Conservation (phyloP, 2,329 filamentous ascomycete genomes). For the Dryadomyces sulphureus region DNA sequence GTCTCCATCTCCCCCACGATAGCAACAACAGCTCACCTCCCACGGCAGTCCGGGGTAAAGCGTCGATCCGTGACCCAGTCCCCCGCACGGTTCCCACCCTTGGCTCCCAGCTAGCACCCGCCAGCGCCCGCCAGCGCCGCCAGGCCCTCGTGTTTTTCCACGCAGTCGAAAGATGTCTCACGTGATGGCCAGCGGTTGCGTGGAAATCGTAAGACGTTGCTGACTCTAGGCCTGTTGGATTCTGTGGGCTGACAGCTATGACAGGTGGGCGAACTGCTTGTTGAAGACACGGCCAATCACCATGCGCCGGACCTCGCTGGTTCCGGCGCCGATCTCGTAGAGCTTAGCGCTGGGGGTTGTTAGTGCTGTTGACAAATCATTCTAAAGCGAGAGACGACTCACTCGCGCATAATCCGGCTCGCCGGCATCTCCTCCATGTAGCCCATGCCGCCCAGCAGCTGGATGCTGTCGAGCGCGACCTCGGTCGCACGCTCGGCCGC, state of each 20-base stretch:
- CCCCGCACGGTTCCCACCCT: too few species aligned
- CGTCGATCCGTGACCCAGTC: too few species aligned
- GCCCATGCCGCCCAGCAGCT: conserved; percentile 87
- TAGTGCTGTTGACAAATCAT: too few species aligned
- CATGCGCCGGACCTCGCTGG: conserved; percentile 85
- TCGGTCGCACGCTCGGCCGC: conserved; percentile 84
- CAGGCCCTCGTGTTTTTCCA: too few species aligned
- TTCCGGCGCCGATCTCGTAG: conserved; percentile 95
- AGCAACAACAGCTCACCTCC: too few species aligned
- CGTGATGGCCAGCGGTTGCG: too few species aligned
- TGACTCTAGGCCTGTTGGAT: neutral
- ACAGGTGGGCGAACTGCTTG: conserved; percentile 50
- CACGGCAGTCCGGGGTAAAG: too few species aligned
- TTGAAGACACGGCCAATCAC: conserved; percentile 90
- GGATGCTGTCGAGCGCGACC: conserved; percentile 73
- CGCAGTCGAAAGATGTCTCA: too few species aligned
- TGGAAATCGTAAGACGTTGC: too few species aligned
- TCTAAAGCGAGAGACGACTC: conserved; percentile 18
- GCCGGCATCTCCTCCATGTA: conserved; percentile 93
- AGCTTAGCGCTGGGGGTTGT: conserved; percentile 42
- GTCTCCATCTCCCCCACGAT: too few species aligned
- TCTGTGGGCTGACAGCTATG: neutral
- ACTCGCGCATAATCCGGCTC: conserved; percentile 64
- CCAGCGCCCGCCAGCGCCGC: too few species aligned
- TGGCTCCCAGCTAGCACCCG: too few species aligned